A percentile compares a stretch with the other conserved stretches of the same genome.
phyloP scores from a whole-genome alignment of 495 filamentous ascomycete species.

The Daldinia bambusicola region DNA sequence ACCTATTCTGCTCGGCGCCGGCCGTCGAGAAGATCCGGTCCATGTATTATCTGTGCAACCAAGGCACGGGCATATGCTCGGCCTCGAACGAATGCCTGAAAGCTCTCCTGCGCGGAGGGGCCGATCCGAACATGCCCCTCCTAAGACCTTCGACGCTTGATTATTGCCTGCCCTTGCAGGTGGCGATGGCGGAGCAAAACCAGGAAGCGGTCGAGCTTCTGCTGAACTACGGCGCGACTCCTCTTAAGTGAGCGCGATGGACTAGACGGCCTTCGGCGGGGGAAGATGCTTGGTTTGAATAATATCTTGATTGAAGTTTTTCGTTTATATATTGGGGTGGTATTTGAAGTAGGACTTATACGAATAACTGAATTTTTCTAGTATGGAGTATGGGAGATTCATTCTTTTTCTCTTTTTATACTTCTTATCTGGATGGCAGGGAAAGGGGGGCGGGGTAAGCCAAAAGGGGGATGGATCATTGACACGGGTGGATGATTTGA shows the following conservation, averaged over 20 bases:
- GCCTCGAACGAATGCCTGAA: neutral
- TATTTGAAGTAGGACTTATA: neutral
- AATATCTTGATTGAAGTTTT: neutral
- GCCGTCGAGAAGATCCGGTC: neutral
- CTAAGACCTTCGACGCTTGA: neutral
- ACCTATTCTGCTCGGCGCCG: neutral
- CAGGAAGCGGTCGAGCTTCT: neutral
- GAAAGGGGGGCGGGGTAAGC: too few species aligned
- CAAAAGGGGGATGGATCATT: too few species aligned
- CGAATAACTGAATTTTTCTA: neutral
- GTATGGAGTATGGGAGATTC: too few species aligned
- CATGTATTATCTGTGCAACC: neutral
- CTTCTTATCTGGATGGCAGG: too few species aligned
- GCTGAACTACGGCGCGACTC: neutral
- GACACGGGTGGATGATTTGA: too few species aligned
- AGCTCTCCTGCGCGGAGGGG: neutral
- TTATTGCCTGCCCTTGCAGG: neutral
- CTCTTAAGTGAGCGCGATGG: neutral
- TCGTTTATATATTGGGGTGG: neutral
- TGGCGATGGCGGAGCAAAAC: neutral
- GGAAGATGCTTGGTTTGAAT: neutral
- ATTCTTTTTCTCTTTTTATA: too few species aligned
- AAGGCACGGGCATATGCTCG: neutral
- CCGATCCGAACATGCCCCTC: slow-evolving; percentile 9
- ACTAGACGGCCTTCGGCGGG: neutral